Conservation (phyloP, 2,329 filamentous ascomycete genomes). For the Colletotrichum tropicale region DNA sequence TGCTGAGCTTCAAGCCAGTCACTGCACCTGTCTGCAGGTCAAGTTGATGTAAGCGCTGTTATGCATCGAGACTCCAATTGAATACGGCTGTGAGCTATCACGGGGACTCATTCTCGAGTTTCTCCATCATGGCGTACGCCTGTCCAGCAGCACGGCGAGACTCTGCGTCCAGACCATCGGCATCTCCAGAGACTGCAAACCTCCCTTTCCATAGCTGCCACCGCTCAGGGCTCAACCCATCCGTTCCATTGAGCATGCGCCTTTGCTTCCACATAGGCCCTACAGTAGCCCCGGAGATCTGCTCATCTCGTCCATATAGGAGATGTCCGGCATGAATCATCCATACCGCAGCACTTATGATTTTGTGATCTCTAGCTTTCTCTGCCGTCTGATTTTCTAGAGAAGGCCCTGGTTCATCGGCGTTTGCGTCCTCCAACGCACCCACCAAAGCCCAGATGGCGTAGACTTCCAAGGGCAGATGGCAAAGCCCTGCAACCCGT, state of each 20-base stretch:
- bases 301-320: not conserved
- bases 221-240: not conserved
- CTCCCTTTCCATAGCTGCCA: not conserved
- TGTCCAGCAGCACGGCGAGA: not conserved
- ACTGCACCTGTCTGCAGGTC: not conserved
- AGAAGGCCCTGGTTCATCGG: fast-evolving
- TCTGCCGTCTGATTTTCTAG: fast-evolving
- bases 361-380: not conserved
- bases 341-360: not conserved
- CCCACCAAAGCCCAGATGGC: not conserved
- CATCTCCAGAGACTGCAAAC: not conserved
- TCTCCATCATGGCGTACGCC: not conserved
- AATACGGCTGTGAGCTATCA: not conserved
- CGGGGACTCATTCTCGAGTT: not conserved
- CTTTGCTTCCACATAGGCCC: not conserved
- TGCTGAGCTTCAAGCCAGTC: not conserved
- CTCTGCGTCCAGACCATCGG: not conserved
- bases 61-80: not conserved
- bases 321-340: not conserved
- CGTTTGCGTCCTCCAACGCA: not conserved
- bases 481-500: not conserved
- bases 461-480: not conserved
- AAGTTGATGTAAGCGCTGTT: not conserved
- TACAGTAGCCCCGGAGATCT: not conserved
- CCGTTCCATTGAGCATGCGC: not conserved